phyloP scores from a whole-genome alignment of 805 yeast species.

The Sporopachydermia quercuum region DNA sequence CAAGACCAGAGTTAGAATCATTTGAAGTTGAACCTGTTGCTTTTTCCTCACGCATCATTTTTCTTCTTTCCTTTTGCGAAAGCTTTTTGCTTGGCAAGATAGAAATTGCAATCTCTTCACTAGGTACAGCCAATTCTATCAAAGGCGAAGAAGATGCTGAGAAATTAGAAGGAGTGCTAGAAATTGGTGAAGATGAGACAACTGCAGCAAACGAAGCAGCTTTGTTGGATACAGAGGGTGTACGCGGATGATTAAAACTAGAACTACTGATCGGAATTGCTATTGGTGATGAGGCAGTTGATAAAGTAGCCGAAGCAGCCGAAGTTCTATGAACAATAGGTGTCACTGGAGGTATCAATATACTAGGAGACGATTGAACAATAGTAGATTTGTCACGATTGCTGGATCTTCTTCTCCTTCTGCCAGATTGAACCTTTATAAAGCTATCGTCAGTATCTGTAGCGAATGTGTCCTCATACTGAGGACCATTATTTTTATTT shows the following conservation, averaged over 20 bases:
- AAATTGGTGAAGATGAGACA: not conserved
- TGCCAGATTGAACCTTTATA: not conserved
- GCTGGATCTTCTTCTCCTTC: not conserved
- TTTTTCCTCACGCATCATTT: conserved; percentile 22
- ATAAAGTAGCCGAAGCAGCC: not conserved
- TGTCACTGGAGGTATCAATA: too few species aligned
- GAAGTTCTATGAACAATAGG: not conserved
- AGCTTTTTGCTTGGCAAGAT: conserved; percentile 24
- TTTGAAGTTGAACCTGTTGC: conserved; percentile 47
- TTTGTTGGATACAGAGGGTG: too few species aligned
- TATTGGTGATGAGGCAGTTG: not conserved
- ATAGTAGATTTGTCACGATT: not conserved
- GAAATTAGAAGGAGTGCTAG: not conserved
- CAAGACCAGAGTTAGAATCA: not conserved
- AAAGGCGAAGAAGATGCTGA: conserved; percentile 7
- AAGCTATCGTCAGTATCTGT: not conserved
- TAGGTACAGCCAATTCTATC: conserved; percentile 6
- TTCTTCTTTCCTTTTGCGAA: conserved; percentile 49
- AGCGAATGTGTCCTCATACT: not conserved
- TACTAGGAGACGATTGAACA: not conserved
- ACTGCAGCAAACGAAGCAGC: not conserved
- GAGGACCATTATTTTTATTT: not conserved
- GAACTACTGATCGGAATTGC: not conserved
- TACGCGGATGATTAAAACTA: too few species aligned
- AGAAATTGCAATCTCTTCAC: conserved; percentile 17